Conservation (phyloP, 768 basidiomycete species). For the Leccinum pellstonianum region DNA sequence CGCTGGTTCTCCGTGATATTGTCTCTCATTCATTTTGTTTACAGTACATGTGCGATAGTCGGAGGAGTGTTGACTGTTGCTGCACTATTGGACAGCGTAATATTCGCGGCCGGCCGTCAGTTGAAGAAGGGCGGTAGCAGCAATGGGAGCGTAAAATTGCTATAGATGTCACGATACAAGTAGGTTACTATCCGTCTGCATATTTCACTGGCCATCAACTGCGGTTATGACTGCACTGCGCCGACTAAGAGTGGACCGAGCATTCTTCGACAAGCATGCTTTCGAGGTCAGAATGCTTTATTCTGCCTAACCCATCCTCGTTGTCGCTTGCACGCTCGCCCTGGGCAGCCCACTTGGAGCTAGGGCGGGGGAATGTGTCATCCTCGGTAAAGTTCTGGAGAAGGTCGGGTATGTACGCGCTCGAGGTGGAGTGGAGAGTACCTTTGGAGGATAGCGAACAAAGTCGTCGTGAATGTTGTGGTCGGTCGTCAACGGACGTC, state of each 20-base stretch:
- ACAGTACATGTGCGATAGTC: constrained; percentile 93
- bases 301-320: constrained; percentile 19
- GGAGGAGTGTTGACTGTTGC: constrained; percentile 97
- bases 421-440: not conserved
- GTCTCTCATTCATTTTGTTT: not conserved
- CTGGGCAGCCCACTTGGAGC: constrained; percentile 24
- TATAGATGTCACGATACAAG: constrained; percentile 23
- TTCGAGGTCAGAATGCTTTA: constrained; percentile 18
- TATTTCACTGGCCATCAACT: constrained; percentile 19
- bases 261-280: constrained; percentile 19
- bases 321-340: constrained; percentile 7
- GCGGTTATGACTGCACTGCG: not conserved
- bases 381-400: constrained; percentile 16
- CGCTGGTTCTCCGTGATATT: not conserved
- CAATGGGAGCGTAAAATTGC: constrained; percentile 34
- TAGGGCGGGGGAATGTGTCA: constrained; percentile 1
- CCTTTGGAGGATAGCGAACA: constrained; percentile 30
- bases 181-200: constrained; percentile 8
- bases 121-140: constrained; percentile 57
- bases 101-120: constrained; percentile 78
- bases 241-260: constrained; percentile 21
- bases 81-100: constrained; percentile 78
- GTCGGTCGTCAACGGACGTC: constrained; percentile 23
- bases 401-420: not conserved
- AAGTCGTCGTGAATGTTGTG: constrained; percentile 38